These are phyloP conservation scores for Sclerotinia subarctica DNA, from an alignment of 2,329 filamentous ascomycete species.

Conservation along the genomic window DNA sequence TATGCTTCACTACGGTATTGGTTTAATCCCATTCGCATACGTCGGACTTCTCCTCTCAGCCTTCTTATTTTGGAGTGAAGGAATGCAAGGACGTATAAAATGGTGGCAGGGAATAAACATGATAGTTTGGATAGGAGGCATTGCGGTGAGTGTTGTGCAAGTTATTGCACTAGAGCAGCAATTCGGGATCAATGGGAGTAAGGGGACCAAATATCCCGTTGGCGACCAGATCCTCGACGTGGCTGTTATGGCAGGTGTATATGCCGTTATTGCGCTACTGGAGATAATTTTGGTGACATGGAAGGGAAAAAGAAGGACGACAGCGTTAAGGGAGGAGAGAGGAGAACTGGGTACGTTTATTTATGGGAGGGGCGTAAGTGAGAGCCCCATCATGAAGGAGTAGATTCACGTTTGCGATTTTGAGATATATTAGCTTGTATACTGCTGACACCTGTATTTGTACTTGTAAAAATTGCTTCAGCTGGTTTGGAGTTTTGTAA, in stretches of 20 bases:
- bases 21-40: constrained; percentile 39
- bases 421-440: not conserved
- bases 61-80: constrained; percentile 32
- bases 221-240: constrained; percentile 39
- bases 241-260: constrained; percentile 39
- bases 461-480: not conserved
- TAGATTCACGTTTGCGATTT: not conserved
- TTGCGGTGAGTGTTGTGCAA: constrained; percentile 36
- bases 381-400: constrained; percentile 10
- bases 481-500: constrained; percentile 3
- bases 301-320: constrained; percentile 24
- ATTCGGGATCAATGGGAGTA: constrained; percentile 30
- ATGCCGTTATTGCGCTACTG: constrained; percentile 34
- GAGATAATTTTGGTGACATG: constrained; percentile 33
- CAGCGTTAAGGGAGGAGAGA: not conserved
- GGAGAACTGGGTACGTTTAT: constrained; percentile 13
- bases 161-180: constrained; percentile 36
- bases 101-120: constrained; percentile 35
- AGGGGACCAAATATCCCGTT: constrained; percentile 37
- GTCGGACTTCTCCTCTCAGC: constrained; percentile 35
- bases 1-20: constrained; percentile 37
- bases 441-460: not conserved
- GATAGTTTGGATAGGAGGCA: constrained; percentile 37
- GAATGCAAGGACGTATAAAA: constrained; percentile 26
- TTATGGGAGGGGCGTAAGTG: not conserved